These are phyloP conservation scores for Backusella macrospora DNA, from an alignment of 192 early-diverging fungal species.

Conservation along the genomic window DNA sequence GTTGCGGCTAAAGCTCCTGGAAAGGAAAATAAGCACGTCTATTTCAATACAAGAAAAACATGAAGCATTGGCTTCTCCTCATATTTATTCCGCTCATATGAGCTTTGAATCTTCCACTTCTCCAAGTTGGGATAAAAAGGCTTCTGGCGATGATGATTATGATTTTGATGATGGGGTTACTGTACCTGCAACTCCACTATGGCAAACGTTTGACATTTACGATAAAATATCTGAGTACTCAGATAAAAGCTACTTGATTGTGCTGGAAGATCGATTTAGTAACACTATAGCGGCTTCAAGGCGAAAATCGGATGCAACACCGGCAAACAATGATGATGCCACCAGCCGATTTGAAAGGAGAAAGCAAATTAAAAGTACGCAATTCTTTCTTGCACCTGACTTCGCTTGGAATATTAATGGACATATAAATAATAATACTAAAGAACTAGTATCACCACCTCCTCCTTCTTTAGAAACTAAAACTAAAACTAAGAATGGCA, in stretches of 20 bases:
- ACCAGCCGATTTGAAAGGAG: constrained; percentile 8
- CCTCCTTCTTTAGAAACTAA: not conserved
- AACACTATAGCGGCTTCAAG: not conserved
- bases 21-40: not conserved
- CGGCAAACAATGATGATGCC: not conserved
- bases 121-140: not conserved
- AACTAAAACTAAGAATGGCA: not conserved
- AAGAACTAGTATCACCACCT: no score
- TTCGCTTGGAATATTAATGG: constrained; percentile 5
- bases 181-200: not conserved
- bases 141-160: not conserved
- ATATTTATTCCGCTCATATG: not conserved
- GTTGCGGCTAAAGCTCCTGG: not conserved
- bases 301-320: not conserved
- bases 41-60: not conserved
- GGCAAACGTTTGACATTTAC: not conserved
- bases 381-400: constrained; percentile 13
- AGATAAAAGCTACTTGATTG: not conserved
- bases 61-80: not conserved
- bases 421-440: not conserved
- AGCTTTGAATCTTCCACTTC: not conserved
- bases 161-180: not conserved
- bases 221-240: not conserved
- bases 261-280: not conserved
- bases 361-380: constrained; percentile 15